Evolutionary conservation across 441 rosid genomes (phyloP).

Genomic region (Cnidoscolus chayamansa): DNA sequence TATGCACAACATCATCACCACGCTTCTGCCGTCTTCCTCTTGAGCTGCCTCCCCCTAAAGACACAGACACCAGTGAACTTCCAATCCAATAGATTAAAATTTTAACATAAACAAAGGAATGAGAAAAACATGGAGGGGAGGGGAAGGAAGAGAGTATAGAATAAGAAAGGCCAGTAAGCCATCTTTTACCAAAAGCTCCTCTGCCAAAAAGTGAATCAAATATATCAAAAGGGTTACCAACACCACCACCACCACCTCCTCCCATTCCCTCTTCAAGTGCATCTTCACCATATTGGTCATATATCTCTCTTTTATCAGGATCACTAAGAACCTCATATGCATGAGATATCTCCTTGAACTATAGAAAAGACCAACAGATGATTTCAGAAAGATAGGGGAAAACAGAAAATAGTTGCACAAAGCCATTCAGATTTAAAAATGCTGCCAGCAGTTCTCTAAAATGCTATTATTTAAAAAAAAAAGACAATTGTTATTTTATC

Average conservation of each 20-base stretch:
- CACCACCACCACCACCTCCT: conserved; percentile 31
- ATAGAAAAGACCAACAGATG: neutral
- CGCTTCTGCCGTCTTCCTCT: conserved; percentile 68
- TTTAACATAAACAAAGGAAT: no score
- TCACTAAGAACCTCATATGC: conserved; percentile 90
- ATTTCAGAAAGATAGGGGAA: no score
- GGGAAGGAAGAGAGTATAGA: no score
- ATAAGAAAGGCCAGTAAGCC: no score
- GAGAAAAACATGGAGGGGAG: no score
- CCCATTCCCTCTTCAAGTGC: conserved; percentile 88
- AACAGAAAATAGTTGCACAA: no score
- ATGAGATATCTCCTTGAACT: conserved; percentile 88
- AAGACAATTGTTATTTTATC: no score
- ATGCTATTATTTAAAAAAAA: no score
- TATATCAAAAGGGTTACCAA: no score
- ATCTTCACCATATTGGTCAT: conserved; percentile 89
- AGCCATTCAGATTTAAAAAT: no score
- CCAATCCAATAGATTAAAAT: no score
- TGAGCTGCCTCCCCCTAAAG: conserved; percentile 49
- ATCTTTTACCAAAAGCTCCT: conserved; percentile 40
- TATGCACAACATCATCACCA: conserved; percentile 73
- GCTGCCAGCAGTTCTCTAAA: no score
- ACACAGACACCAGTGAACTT: neutral
- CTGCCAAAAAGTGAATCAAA: conserved; percentile 58
- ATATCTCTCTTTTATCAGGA: conserved; percentile 79